These are phyloP conservation scores for Penstemon barbatus DNA, from an alignment of 257 asterid species.

Conservation along the genomic window DNA sequence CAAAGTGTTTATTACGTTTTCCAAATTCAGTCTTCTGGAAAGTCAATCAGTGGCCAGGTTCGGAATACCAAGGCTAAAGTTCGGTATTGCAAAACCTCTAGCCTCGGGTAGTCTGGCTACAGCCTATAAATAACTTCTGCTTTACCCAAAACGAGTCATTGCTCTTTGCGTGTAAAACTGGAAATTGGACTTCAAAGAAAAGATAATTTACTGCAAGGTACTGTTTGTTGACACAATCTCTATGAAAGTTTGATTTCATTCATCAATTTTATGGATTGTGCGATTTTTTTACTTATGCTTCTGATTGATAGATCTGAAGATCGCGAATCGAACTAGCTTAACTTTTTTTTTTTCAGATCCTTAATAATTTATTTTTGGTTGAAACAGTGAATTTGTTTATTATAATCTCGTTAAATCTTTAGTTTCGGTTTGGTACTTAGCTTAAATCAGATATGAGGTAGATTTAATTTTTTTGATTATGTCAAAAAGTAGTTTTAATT, in stretches of 20 bases:
- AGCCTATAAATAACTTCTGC: constrained; percentile 33
- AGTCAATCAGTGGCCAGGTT: constrained; percentile 39
- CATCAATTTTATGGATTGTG: background rate
- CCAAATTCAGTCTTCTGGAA: background rate
- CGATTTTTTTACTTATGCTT: background rate
- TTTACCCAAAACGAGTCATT: constrained; percentile 7
- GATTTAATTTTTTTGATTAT: too few relatives aligned
- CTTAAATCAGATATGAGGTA: too few relatives aligned
- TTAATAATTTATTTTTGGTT: background rate
- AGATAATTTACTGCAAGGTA: constrained; percentile 37
- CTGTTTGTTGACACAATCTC: constrained; percentile 29
- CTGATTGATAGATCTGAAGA: constrained; percentile 25
- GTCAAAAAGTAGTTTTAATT: too few relatives aligned
- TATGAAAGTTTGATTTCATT: background rate
- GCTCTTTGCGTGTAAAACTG: constrained; percentile 32
- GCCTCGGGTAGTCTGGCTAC: constrained; percentile 35
- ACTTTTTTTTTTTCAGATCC: background rate
- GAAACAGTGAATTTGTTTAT: background rate
- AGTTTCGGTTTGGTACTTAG: too few relatives aligned
- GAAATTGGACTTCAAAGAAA: constrained; percentile 14
- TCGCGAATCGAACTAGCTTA: background rate
- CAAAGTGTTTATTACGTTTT: background rate
- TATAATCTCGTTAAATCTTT: background rate
- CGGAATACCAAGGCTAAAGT: constrained; percentile 34
- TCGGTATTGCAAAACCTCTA: constrained; percentile 38